phyloP scores from a whole-genome alignment of 345 rosid genomes.

The Firmiana major region DNA sequence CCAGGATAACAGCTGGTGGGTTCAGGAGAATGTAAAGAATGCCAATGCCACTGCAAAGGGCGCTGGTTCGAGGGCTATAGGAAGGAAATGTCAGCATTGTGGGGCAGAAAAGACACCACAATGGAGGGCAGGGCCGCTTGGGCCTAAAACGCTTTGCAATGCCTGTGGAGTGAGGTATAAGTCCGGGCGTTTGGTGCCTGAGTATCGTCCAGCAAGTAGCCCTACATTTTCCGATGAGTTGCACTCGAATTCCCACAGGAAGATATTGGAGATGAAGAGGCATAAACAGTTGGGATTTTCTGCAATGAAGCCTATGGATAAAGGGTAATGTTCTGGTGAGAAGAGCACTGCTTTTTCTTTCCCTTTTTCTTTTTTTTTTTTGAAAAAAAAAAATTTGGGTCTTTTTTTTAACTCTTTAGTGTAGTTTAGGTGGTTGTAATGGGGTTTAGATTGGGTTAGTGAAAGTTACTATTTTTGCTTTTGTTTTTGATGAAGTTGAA shows the following conservation, averaged over 20 bases:
- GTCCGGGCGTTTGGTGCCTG: constrained; percentile 80
- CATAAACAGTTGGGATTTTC: constrained; percentile 34
- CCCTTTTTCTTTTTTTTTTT: background rate
- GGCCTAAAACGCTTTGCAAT: constrained; percentile 81
- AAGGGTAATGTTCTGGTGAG: constrained; percentile 21
- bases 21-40: constrained; percentile 21
- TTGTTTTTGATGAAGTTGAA: constrained; percentile 24
- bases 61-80: constrained; percentile 23
- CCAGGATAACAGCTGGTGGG: constrained; percentile 31
- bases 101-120: constrained; percentile 86
- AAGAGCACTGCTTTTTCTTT: background rate
- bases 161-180: constrained; percentile 88
- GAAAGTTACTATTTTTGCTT: constrained; percentile 4
- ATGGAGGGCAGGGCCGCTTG: constrained; percentile 81
- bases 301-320: constrained; percentile 43
- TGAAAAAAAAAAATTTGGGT: background rate
- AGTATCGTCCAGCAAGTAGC: constrained; percentile 78
- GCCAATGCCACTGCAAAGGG: constrained; percentile 14
- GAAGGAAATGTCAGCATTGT: constrained; percentile 83
- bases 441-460: constrained; percentile 12
- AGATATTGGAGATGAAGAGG: constrained; percentile 77
- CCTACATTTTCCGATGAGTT: constrained; percentile 55
- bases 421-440: constrained; percentile 23
- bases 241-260: constrained; percentile 85
- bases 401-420: background rate